Percentiles rank a stretch among this genome's conserved stretches.
These are phyloP conservation scores for Vigna reflexopilosa DNA, from an alignment of 306 rosid genomes.

Conservation along the genomic window DNA sequence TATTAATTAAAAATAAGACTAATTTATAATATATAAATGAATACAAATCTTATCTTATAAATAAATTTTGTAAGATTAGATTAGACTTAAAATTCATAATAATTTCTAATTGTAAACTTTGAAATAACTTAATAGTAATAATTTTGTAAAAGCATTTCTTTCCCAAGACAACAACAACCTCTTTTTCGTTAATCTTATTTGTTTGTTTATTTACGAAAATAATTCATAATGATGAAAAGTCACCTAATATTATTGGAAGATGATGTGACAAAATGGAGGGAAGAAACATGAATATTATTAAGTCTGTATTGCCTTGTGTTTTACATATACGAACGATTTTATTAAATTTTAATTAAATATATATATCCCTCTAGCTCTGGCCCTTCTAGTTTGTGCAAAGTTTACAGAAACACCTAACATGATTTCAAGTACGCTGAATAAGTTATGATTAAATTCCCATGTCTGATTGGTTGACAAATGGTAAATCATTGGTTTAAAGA, in stretches of 20 bases:
- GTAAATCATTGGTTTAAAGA: background rate
- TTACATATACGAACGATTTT: background rate
- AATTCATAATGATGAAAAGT: background rate
- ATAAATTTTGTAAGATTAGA: fast-evolving
- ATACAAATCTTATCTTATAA: no score
- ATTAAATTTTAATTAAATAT: background rate
- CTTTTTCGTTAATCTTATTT: background rate
- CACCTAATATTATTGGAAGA: background rate
- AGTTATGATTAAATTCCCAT: background rate
- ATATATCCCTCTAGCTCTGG: background rate
- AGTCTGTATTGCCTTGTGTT: background rate
- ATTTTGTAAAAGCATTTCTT: no score
- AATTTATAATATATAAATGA: no score
- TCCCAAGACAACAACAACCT: background rate
- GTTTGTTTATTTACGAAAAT: background rate
- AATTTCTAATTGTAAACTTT: no score
- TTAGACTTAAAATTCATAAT: no score
- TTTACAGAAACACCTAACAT: background rate
- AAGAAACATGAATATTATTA: background rate
- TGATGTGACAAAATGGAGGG: background rate
- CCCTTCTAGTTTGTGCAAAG: background rate
- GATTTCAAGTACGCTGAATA: background rate
- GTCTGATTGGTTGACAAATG: background rate
- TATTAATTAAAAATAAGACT: fast-evolving
- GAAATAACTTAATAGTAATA: no score